phyloP scores from a whole-genome alignment of 129 eudicot species.

The Deinandra increscens region DNA sequence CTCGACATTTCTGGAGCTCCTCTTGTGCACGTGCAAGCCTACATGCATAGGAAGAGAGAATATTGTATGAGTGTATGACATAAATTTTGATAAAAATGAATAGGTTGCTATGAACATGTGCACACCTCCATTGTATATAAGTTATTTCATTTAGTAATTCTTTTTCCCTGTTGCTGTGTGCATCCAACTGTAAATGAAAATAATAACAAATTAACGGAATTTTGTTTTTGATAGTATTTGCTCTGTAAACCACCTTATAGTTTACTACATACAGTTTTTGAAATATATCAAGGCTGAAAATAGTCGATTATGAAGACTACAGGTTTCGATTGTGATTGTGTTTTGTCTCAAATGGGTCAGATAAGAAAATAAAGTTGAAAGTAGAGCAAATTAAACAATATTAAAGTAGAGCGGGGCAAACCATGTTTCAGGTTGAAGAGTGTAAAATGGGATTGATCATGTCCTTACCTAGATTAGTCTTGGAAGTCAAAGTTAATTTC shows the following conservation, averaged over 20 bases:
- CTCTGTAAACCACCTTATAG: neutral
- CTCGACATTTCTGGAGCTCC: conserved; percentile 77
- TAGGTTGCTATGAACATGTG: neutral
- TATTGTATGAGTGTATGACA: neutral
- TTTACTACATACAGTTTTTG: neutral
- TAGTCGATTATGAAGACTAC: too few relatives aligned
- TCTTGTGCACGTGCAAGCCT: conserved; percentile 80
- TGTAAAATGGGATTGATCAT: too few relatives aligned
- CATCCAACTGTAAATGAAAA: conserved; percentile 53
- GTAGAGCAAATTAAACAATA: neutral
- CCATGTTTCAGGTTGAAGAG: too few relatives aligned
- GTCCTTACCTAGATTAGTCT: too few relatives aligned
- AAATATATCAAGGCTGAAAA: too few relatives aligned
- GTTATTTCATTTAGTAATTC: conserved; percentile 70
- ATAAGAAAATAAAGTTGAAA: neutral
- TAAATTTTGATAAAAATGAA: neutral
- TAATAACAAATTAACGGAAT: neutral
- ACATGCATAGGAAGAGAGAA: neutral
- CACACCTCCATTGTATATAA: conserved; percentile 79
- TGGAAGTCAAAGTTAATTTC: too few relatives aligned
- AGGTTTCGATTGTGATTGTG: too few relatives aligned
- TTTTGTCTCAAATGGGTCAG: neutral
- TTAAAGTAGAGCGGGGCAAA: too few relatives aligned
- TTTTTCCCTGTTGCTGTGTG: conserved; percentile 72
- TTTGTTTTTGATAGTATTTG: neutral